Conservation (phyloP, 306 rosid species). For the Glycine latifolia region DNA sequence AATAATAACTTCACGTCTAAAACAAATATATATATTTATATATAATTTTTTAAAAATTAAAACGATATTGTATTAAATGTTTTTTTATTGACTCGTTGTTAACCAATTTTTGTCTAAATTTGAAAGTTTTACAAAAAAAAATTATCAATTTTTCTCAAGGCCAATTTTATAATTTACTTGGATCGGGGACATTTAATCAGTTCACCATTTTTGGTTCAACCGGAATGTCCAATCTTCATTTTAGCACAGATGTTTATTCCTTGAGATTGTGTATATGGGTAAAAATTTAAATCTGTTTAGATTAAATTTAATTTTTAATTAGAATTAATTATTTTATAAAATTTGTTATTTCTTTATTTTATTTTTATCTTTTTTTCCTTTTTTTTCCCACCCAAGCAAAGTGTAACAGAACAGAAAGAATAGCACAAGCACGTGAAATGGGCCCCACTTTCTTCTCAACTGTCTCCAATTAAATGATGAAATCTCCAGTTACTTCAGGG, state of each 20-base stretch:
- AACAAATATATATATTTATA: no score
- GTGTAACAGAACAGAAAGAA: slow-evolving; percentile 24
- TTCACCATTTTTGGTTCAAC: no score
- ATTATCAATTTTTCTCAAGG: no score
- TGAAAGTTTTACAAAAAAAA: no score
- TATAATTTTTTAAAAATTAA: no score
- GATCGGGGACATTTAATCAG: no score
- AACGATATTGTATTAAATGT: no score
- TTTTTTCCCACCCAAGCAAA: not conserved
- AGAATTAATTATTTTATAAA: not conserved
- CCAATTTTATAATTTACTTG: no score
- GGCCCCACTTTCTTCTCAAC: slow-evolving; percentile 46
- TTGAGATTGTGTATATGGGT: not conserved
- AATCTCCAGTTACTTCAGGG: slow-evolving; percentile 28
- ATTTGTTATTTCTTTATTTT: not conserved
- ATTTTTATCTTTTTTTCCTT: not conserved
- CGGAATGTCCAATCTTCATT: no score
- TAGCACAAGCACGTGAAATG: slow-evolving; percentile 53
- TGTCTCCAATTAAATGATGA: slow-evolving; percentile 47
- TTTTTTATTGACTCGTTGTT: no score
- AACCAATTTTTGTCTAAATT: no score
- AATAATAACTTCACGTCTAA: no score
- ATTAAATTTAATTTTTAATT: not conserved
- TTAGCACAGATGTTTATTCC: not conserved
- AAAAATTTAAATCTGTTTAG: not conserved